A percentile compares a stretch with the other conserved stretches of the same genome.
These are phyloP conservation scores for Candida jianshihensis DNA, from an alignment of 805 yeast species.

Conservation along the genomic window DNA sequence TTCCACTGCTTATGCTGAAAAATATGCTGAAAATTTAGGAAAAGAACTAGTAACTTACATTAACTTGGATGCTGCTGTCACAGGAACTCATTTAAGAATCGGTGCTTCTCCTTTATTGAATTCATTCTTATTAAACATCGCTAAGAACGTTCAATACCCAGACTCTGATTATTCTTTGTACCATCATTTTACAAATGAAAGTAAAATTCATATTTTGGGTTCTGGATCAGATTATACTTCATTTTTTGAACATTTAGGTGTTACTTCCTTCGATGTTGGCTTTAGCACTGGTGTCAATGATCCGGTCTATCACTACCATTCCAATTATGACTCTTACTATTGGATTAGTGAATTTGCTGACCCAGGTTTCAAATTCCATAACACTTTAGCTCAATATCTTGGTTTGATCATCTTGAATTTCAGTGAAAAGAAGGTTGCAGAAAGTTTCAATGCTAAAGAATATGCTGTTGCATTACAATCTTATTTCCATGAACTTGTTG, in stretches of 20 bases:
- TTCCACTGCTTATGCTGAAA: conserved; percentile 73
- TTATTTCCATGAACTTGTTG: conserved; percentile 32
- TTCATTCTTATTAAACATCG: conserved; percentile 35
- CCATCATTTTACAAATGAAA: conserved; percentile 22
- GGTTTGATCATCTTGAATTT: conserved; percentile 44
- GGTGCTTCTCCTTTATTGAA: conserved; percentile 55
- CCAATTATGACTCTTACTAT: conserved; percentile 62
- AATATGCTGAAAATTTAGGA: conserved; percentile 39
- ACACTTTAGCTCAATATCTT: conserved; percentile 44
- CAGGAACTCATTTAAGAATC: conserved; percentile 45
- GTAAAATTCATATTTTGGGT: conserved; percentile 44
- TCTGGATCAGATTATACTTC: conserved; percentile 68
- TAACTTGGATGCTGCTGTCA: conserved; percentile 59
- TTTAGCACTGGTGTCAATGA: conserved; percentile 39
- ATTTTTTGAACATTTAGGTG: conserved; percentile 52
- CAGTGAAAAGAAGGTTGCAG: conserved; percentile 40
- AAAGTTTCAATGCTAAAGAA: conserved; percentile 27
- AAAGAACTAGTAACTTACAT: conserved; percentile 57
- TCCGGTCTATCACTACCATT: conserved; percentile 69
- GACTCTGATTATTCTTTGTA: conserved; percentile 13
- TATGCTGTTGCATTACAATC: conserved; percentile 33
- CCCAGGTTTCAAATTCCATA: conserved; percentile 54
- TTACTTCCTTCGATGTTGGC: conserved; percentile 55
- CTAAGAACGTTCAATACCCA: conserved; percentile 44
- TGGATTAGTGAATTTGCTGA: conserved; percentile 67